phyloP scores from a whole-genome alignment of 1,284 basidiomycete species.

The Ustilago bromivora region DNA sequence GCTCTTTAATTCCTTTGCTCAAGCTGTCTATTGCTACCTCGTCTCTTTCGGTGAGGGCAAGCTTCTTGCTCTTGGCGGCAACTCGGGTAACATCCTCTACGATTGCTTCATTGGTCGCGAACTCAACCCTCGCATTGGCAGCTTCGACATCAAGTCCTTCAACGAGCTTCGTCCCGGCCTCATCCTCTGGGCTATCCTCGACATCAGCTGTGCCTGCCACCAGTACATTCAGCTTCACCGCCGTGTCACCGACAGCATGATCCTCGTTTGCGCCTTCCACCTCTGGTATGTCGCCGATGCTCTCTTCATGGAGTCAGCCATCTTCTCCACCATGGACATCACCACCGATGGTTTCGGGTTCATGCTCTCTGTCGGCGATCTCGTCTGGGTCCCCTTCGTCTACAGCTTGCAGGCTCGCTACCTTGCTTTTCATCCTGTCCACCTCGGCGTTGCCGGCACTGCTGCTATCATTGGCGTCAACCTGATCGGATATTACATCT shows the following conservation, averaged over 20 bases:
- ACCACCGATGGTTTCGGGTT: constrained; percentile 98
- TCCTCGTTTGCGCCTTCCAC: constrained; percentile 88
- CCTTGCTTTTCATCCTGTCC: constrained; percentile 86
- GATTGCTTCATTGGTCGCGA: constrained; percentile 98
- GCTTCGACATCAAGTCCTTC: constrained; percentile 96
- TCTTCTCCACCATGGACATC: constrained; percentile 97
- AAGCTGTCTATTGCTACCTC: constrained; percentile 79
- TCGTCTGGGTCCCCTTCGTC: constrained; percentile 93
- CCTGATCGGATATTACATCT: constrained; percentile 87
- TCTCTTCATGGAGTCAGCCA: constrained; percentile 72
- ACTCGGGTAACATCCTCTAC: constrained; percentile 87
- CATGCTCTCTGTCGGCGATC: constrained; percentile 95
- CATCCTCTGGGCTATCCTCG: constrained; percentile 91
- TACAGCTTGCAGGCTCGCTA: constrained; percentile 95
- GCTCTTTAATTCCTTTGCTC: constrained; percentile 78
- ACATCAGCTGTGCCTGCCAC: constrained; percentile 90
- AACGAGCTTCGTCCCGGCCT: constrained; percentile 84
- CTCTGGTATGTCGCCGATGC: constrained; percentile 86
- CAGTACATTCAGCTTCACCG: constrained; percentile 84
- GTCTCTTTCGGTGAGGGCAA: constrained; percentile 76
- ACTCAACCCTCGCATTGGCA: constrained; percentile 86
- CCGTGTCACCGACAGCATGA: constrained; percentile 87
- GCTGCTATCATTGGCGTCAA: constrained; percentile 79
- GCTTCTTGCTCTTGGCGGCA: constrained; percentile 90
- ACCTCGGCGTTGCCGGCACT: constrained; percentile 79